Base-by-base conservation (phyloP, 345 rosid species). In the Eucalyptus coolabah region DNA sequence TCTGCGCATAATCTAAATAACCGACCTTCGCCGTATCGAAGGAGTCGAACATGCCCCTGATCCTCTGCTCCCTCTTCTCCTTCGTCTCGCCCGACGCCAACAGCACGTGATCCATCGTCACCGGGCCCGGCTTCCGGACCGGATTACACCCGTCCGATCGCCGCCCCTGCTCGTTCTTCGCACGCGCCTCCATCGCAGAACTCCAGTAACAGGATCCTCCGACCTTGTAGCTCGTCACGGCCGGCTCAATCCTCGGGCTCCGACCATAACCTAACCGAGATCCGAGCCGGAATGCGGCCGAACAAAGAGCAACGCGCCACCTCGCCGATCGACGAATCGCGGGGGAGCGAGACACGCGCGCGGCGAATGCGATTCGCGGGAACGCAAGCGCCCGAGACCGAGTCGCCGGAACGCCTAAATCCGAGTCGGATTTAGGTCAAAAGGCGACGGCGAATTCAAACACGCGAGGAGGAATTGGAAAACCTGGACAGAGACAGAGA, bases 51-150 rank as follows among this genome's bases (percentile, higher is more conserved):
- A 98, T 86, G 80, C 93, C 93, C 53, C 96, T 92, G 65, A 98
- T 95, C 77, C 99, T 92, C 7, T 87, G 80, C 32, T 96, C 99
- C 88, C 99, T 95, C 94, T 96, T 96, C 45, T 98, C 98, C 92
- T 94, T 96, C 42, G 97, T 96, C 93, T 98, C 98, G 8, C 96
- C 86, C 91, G 93, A 93, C 37, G 99, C 98, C 63, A 95, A 80
- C 16, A 98, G 91, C 65, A 98, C 99, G 83, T 97, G 96, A 86
- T 98, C 99, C 97, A 98, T 94, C 44, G 91, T 86, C 87, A 87
- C 90, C 60, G 92, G 94, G 34, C 90, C 92, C 60, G 94, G 72
- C 86, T 91, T 90, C 32, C n/a, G 19, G 26, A 90, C 91, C 32
- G 91, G 91, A 60, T 90, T 86, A 44, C 91, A 86, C 81, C 90